Evolutionary conservation across 345 rosid genomes (phyloP), one percentile per base, ranked within the genome.

Genomic region (Gossypioides kirkii): DNA sequence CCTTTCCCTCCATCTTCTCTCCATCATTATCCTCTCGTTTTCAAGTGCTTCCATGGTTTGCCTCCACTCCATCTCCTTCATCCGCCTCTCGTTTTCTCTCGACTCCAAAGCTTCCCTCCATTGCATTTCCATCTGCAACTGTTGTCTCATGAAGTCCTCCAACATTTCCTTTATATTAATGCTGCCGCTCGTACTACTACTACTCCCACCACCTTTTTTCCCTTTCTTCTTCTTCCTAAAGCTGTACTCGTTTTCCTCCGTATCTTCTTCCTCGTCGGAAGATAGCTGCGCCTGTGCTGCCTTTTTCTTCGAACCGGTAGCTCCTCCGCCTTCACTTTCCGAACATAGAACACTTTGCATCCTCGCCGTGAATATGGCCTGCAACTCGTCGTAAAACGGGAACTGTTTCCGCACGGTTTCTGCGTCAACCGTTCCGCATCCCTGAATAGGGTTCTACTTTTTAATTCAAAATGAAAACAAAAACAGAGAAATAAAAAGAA

Each of bases 21-120:
- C 99, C 80, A 90, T 79, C 80, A 88, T 83, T 20, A 87, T 70
- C 89, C 98, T 88, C 81, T 92, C 98, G 9, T 89, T 92, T 84
- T 95, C 99, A 18, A 95, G 61, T 0, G 85, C 91, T 64, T 86
- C 91, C 99, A 92, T 95, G 13, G 79, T 86, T 75, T 78, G 89
- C 80, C 94, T 81, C 99, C 99, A 95, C 77, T 92, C 99, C 82
- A 69, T 88, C 85, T 95, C 99, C 82, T 82, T 88, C 74, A 53
- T 45, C 78, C 83, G 85, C 84, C 94, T 86, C 78, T 95, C 96
- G 20, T 77, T 89, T 74, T 90, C 98, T 76, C 93, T 86, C 25
- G 78, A 82, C 77, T 91, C 98, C 62, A 75, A 87, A 5, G 88
- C 87, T 60, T 92, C 99, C 71, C 92, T 86, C 99, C 99, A 95